Conservation (phyloP, 2,329 filamentous ascomycete species). For the Fusarium algeriense region DNA sequence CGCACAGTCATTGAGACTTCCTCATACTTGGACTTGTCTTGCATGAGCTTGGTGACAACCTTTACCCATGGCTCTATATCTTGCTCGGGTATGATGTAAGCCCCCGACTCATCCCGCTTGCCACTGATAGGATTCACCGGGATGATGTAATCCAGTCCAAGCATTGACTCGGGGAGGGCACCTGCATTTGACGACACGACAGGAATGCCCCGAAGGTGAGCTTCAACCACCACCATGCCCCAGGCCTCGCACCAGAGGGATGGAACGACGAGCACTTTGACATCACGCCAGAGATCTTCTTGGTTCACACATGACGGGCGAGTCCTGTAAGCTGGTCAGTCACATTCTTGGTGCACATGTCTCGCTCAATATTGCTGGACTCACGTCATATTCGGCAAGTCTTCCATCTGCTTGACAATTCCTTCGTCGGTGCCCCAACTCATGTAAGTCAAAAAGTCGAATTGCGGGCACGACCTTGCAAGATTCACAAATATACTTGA, state of each 20-base stretch:
- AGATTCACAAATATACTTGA: not conserved
- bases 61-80: not conserved
- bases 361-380: fast-evolving
- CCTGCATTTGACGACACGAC: not conserved
- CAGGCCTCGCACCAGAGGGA: conserved; percentile 10
- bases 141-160: conserved; percentile 2
- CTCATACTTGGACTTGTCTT: not conserved
- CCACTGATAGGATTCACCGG: not conserved
- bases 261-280: not conserved
- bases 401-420: not conserved
- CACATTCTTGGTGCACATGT: too few relatives aligned
- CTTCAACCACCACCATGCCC: conserved; percentile 11
- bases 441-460: not conserved
- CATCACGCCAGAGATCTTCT: conserved; percentile 1
- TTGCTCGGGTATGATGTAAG: not conserved
- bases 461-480: not conserved
- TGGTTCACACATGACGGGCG: not conserved
- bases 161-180: not conserved
- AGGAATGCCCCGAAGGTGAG: conserved; percentile 5
- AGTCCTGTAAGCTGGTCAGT: not conserved
- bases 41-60: not conserved
- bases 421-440: not conserved
- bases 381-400: not conserved
- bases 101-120: not conserved
- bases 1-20: not conserved